Conservation (phyloP, 345 rosid species). For the Brassica incana region DNA sequence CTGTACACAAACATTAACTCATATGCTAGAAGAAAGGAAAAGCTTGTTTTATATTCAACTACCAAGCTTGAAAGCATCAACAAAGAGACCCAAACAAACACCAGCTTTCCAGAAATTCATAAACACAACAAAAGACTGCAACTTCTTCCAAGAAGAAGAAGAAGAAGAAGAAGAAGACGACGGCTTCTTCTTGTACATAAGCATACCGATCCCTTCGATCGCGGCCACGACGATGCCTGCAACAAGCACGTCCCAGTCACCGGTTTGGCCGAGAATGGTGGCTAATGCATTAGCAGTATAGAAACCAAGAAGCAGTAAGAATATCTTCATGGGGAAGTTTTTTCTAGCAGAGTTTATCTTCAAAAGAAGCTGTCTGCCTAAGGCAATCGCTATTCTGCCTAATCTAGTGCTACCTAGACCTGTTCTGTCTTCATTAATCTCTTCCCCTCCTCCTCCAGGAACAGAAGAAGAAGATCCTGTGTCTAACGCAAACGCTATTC, state of each 20-base stretch:
- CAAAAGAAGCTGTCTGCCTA: slow-evolving; percentile 64
- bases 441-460: slow-evolving; percentile 25
- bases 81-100: slow-evolving; percentile 91
- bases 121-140: slow-evolving; percentile 73
- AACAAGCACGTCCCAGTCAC: slow-evolving; percentile 96
- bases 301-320: slow-evolving; percentile 83
- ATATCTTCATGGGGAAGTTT: slow-evolving; percentile 89
- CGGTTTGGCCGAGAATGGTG: slow-evolving; percentile 96
- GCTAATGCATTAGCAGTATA: slow-evolving; percentile 96
- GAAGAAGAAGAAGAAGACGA: slow-evolving; percentile 31
- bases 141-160: slow-evolving; percentile 49
- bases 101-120: slow-evolving; percentile 98
- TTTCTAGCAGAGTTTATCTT: slow-evolving; percentile 81
- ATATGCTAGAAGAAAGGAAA: background rate
- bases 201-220: slow-evolving; percentile 95
- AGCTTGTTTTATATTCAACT: slow-evolving; percentile 42
- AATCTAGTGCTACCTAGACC: slow-evolving; percentile 80
- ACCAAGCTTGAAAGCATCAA: slow-evolving; percentile 93
- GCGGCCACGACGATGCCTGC: slow-evolving; percentile 95
- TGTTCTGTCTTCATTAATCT: slow-evolving; percentile 36
- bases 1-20: background rate
- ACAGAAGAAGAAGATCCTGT: slow-evolving; percentile 53
- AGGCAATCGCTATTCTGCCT: slow-evolving; percentile 83
- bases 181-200: slow-evolving; percentile 71
- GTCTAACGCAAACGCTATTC: slow-evolving; percentile 68